These are phyloP conservation scores for Trebouxia sp. DNA, from an alignment of 139 green algal genomes.

Conservation along the genomic window DNA sequence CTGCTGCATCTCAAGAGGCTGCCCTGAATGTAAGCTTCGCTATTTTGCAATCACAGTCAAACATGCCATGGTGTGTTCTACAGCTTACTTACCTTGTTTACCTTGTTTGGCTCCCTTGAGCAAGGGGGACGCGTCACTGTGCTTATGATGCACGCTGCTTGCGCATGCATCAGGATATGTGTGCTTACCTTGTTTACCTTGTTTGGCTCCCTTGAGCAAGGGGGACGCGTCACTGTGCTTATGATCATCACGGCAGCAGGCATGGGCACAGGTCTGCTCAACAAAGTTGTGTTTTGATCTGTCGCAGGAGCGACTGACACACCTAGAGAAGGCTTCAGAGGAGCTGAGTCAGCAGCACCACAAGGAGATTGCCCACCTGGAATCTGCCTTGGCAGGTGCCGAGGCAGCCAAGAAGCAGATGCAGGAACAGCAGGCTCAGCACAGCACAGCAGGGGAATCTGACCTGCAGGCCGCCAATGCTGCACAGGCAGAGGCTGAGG, in stretches of 20 bases:
- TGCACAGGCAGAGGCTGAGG: constrained; percentile 27
- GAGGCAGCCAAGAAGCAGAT: constrained; percentile 2
- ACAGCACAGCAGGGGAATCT: constrained; percentile 15
- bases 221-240: too few species aligned
- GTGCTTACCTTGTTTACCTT: too few species aligned
- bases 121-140: too few species aligned
- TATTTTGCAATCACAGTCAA: too few species aligned
- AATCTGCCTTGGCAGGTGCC: not conserved
- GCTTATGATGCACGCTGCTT: too few species aligned
- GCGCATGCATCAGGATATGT: too few species aligned
- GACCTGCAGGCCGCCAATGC: constrained; percentile 1
- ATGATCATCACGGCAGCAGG: not conserved
- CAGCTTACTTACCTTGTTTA: not conserved
- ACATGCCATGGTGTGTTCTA: not conserved
- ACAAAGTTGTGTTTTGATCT: too few species aligned
- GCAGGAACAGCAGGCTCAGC: not conserved
- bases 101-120: not conserved
- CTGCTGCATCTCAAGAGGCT: constrained; percentile 18
- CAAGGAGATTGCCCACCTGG: constrained; percentile 7
- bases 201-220: not conserved
- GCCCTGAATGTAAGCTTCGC: constrained; percentile 15
- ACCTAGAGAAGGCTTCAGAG: constrained; percentile 1
- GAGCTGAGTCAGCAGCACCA: not conserved
- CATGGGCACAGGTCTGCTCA: too few species aligned
- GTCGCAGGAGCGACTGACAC: constrained; percentile 26